Percentiles rank a stretch among this genome's conserved stretches.
Evolutionary conservation across 2,329 filamentous ascomycete species (phyloP).

Genomic region (Epichloe scottii): DNA sequence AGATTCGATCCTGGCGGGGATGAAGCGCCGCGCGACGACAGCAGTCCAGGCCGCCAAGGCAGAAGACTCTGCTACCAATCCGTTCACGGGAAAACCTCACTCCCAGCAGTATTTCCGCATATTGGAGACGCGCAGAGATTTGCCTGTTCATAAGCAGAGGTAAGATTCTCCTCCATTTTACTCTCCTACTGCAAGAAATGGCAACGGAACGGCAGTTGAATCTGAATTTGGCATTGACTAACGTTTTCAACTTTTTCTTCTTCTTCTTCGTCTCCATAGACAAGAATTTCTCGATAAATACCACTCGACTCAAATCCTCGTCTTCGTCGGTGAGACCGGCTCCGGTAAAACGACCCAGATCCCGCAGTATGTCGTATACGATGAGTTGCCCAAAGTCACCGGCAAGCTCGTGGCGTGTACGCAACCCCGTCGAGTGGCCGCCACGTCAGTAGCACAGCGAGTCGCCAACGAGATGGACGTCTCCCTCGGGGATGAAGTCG

Average conservation of each 20-base stretch:
- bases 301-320: slow-evolving; percentile 87
- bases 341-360: slow-evolving; percentile 99
- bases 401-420: slow-evolving; percentile 93
- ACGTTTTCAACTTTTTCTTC: background rate
- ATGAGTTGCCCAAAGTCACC: slow-evolving; percentile 78
- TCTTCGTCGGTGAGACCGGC: slow-evolving; percentile 98
- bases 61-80: slow-evolving; percentile 72
- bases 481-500: slow-evolving; percentile 81
- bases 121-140: slow-evolving; percentile 65
- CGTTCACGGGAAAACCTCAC: slow-evolving; percentile 69
- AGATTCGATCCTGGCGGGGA: slow-evolving; percentile 44
- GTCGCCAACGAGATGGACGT: slow-evolving; percentile 96
- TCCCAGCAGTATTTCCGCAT: slow-evolving; percentile 84
- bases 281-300: slow-evolving; percentile 90
- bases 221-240: background rate
- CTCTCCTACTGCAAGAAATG: too few relatives aligned
- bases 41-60: slow-evolving; percentile 57
- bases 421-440: slow-evolving; percentile 91
- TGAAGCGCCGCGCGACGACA: slow-evolving; percentile 72
- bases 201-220: too few relatives aligned
- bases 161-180: slow-evolving; percentile 22
- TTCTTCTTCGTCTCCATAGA: slow-evolving; percentile 26
- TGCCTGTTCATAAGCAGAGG: slow-evolving; percentile 88
- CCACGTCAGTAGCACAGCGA: slow-evolving; percentile 97
- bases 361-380: slow-evolving; percentile 93